Evolutionary conservation across 2,329 filamentous ascomycete species (phyloP).

Genomic region (Phyllosticta capitalensis): DNA sequence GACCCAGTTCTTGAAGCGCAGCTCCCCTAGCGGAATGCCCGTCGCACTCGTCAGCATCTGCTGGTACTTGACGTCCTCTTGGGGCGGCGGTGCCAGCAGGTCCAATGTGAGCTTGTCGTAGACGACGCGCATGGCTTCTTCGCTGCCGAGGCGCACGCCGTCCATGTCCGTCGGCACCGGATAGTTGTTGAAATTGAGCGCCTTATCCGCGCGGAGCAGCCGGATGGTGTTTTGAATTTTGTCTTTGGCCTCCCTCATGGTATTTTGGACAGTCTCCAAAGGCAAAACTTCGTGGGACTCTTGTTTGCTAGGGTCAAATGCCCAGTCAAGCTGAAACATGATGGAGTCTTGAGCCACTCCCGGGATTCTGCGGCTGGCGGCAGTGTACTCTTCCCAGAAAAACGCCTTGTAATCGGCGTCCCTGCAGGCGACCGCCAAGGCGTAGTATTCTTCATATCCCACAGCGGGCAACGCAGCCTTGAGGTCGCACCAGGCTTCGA

Average conservation of each 20-base stretch:
- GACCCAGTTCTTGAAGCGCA: conserved; percentile 43
- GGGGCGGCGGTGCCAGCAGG: conserved; percentile 15
- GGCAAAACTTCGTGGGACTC: conserved; percentile 7
- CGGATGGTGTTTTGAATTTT: conserved; percentile 22
- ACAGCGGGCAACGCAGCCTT: conserved; percentile 17
- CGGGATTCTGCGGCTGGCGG: conserved; percentile 19
- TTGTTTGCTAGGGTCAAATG: too few species aligned
- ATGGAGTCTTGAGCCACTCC: conserved; percentile 8
- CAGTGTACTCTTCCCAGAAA: conserved; percentile 20
- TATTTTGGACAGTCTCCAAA: conserved; percentile 1
- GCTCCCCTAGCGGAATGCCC: conserved; percentile 33
- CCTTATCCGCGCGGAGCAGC: not conserved
- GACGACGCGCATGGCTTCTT: conserved; percentile 25
- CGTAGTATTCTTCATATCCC: conserved; percentile 23
- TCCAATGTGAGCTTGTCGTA: conserved; percentile 39
- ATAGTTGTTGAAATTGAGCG: conserved; percentile 22
- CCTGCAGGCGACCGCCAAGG: conserved; percentile 24
- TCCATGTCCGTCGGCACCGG: conserved; percentile 29
- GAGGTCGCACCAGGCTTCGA: conserved; percentile 19
- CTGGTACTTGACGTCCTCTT: conserved; percentile 8
- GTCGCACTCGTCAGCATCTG: conserved; percentile 21
- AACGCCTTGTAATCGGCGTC: conserved; percentile 16
- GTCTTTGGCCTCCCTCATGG: conserved; percentile 17
- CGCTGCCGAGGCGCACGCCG: conserved; percentile 17
- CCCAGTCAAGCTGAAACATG: not conserved